Percentiles rank a stretch among this genome's conserved stretches.
phyloP scores from a whole-genome alignment of 2,329 filamentous ascomycete species.

The Botrytis elliptica region DNA sequence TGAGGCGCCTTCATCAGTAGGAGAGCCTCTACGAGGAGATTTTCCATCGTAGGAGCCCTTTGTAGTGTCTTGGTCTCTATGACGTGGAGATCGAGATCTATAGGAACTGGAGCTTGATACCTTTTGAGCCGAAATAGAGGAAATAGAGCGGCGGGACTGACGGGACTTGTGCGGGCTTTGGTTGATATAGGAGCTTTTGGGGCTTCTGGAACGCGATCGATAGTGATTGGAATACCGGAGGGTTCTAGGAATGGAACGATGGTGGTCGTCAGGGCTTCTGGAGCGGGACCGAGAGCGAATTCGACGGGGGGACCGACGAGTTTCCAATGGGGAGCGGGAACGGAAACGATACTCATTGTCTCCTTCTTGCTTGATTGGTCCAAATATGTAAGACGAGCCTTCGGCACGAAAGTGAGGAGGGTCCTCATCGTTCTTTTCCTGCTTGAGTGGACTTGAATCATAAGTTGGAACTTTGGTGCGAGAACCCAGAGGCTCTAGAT shows the following conservation, averaged over 20 bases:
- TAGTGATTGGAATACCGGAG: neutral
- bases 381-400: neutral
- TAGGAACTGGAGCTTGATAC: neutral
- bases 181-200: neutral
- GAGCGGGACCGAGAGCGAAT: neutral
- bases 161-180: neutral
- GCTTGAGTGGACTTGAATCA: neutral
- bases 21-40: too few species aligned
- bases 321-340: neutral
- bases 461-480: neutral
- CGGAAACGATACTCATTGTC: neutral
- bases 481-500: neutral
- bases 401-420: neutral
- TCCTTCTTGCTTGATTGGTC: neutral
- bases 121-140: neutral
- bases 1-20: neutral
- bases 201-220: neutral
- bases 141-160: neutral
- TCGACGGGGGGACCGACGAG: neutral
- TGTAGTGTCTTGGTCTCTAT: neutral
- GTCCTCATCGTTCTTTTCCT: neutral
- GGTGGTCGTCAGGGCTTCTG: neutral
- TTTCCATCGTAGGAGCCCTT: neutral
- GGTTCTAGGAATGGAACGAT: neutral
- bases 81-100: neutral